A percentile compares a stretch with the other conserved stretches of the same genome.
phyloP scores from a whole-genome alignment of 345 rosid genomes.

The Populus nigra region DNA sequence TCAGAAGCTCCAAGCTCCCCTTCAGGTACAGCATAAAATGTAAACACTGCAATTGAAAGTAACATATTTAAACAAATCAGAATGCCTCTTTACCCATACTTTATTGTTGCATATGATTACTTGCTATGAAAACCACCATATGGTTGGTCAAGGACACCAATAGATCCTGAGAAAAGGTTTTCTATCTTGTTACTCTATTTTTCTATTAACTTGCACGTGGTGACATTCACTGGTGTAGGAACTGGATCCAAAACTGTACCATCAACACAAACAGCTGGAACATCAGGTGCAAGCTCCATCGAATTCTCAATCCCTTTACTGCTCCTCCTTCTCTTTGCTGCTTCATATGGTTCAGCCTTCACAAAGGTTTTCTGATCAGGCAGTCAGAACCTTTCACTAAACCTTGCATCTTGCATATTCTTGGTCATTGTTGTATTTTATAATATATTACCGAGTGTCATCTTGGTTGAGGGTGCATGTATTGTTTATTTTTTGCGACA shows the following conservation, averaged over 20 bases:
- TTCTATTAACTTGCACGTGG: neutral
- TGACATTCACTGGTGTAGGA: slow-evolving; percentile 34
- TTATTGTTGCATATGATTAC: neutral
- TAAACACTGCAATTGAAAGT: neutral
- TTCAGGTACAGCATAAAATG: slow-evolving; percentile 46
- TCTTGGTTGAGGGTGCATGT: slow-evolving; percentile 15
- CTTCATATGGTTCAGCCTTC: slow-evolving; percentile 49
- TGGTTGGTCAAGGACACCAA: neutral
- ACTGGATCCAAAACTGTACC: slow-evolving; percentile 65
- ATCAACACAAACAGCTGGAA: slow-evolving; percentile 44
- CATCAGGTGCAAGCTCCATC: slow-evolving; percentile 60
- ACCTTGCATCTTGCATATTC: neutral
- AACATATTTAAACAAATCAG: neutral
- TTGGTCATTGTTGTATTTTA: neutral
- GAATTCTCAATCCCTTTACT: slow-evolving; percentile 52
- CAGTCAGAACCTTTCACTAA: neutral
- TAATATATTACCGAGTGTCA: slow-evolving; percentile 7
- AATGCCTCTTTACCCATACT: neutral
- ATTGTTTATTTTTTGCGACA: slow-evolving; percentile 14
- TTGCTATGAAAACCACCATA: neutral
- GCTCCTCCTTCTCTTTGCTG: slow-evolving; percentile 45
- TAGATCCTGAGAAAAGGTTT: neutral
- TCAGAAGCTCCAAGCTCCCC: slow-evolving; percentile 47
- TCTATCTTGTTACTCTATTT: neutral
- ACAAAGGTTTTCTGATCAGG: slow-evolving; percentile 25